Conservation (phyloP, 108 stramenopile species). For the Pseudonitzschia delicatissima region DNA sequence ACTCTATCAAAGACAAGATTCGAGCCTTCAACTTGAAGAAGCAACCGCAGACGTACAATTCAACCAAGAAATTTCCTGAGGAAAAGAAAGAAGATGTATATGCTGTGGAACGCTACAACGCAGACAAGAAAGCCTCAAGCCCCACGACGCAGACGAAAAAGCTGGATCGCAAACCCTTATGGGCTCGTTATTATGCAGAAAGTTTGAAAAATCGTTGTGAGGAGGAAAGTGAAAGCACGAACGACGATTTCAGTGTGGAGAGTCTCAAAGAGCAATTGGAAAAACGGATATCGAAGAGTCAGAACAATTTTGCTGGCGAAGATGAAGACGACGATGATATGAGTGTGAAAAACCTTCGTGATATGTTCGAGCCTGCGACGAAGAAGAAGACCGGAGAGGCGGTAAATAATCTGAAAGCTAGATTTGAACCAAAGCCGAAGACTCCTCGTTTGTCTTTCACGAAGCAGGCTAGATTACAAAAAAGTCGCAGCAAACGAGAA, state of each 20-base stretch:
- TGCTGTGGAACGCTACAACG: too few relatives aligned
- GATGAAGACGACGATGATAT: slow-evolving; percentile 26
- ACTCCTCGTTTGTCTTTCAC: not conserved
- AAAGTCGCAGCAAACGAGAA: too few relatives aligned
- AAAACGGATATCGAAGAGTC: not conserved
- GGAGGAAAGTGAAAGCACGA: not conserved
- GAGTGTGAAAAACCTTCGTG: slow-evolving; percentile 26
- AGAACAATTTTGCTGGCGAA: not conserved
- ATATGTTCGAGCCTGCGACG: slow-evolving; percentile 20
- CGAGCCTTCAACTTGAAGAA: slow-evolving; percentile 19
- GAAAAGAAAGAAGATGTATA: too few relatives aligned
- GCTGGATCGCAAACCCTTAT: too few relatives aligned
- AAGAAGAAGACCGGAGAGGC: slow-evolving; percentile 8
- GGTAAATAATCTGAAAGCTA: slow-evolving; percentile 18
- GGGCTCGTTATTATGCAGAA: too few relatives aligned
- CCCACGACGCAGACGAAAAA: too few relatives aligned
- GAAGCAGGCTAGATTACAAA: too few relatives aligned
- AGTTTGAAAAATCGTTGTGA: not conserved
- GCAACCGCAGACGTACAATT: too few relatives aligned
- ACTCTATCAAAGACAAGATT: slow-evolving; percentile 25
- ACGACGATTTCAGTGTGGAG: slow-evolving; percentile 25
- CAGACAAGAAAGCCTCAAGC: too few relatives aligned
- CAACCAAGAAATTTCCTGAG: too few relatives aligned
- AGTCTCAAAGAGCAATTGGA: slow-evolving; percentile 26
- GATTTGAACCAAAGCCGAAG: slow-evolving; percentile 21